Evolutionary conservation across 257 asterid genomes (phyloP), one percentile per base, ranked within the genome.

Genomic region (Gentiana straminea): DNA sequence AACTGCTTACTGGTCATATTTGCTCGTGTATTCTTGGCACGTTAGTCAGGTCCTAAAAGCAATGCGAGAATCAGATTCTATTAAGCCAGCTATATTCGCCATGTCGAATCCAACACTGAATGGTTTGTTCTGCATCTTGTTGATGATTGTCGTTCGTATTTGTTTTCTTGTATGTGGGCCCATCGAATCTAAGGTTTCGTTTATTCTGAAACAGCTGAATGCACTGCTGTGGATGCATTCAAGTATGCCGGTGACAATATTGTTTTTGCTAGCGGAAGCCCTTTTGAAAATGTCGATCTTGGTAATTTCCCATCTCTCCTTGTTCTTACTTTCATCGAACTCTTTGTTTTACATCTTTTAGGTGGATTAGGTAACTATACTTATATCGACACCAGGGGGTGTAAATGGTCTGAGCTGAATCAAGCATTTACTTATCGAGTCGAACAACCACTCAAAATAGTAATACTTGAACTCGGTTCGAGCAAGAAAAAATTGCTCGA

Each of bases 71-170:
- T 88, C 99, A 2, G 95, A 82, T 72, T 88, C 94, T 64, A 54
- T 50, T 33, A 92, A 84, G 73, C 99, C 99, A 61, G 94, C 97
- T 66, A 83, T 92, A 32, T 92, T 92, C 63, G 97, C 99, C 13
- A 92, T 92, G 99, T 92, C 99, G 49, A 92, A 92, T 82, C 99
- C 99, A 65, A 92, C 95, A 33, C 63, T 75, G 68, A 92, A 92
- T 73, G 99, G 99, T 92, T 75, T 69, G 81, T 66, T 51, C 66
- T 6, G 9, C 47, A 43, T 11, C 43, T 24, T 61, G 54, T 49
- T 54, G 55, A 63, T 55, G 38, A 33, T 38, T 8, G 52, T 47
- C 37, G 50, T 47, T 52, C 57, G 32, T 64, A 46, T 59, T 55
- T 55, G 37, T 52, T 59, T 7, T 59, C 47, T 48, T 63, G 56